These are phyloP conservation scores for Globisporangium recalcitrans DNA, from an alignment of 352 stramenopile genomes.

Conservation along the genomic window DNA sequence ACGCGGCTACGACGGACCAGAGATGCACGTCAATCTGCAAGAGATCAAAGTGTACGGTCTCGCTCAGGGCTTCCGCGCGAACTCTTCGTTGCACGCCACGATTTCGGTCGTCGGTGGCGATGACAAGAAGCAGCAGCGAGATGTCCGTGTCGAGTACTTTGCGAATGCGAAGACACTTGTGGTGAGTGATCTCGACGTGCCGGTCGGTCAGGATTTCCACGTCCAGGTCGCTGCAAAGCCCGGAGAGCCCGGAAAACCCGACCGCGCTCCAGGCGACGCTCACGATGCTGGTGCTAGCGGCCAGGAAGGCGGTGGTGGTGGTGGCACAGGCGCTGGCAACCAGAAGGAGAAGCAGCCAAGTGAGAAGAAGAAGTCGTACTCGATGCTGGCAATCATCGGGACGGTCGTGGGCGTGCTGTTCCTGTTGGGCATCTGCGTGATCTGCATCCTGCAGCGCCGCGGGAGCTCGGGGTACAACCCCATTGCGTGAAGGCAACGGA, in stretches of 20 bases:
- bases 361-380: constrained; percentile 22
- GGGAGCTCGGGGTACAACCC: constrained; percentile 35
- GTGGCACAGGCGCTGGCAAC: background rate
- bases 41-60: constrained; percentile 62
- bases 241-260: constrained; percentile 18
- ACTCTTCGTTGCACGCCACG: constrained; percentile 46
- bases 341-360: constrained; percentile 1
- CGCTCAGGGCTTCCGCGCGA: constrained; percentile 36
- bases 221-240: constrained; percentile 29
- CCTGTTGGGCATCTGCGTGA: constrained; percentile 31
- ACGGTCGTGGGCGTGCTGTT: constrained; percentile 43
- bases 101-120: constrained; percentile 2
- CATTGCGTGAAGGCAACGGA: constrained; percentile 23
- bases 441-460: constrained; percentile 34
- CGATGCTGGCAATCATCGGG: constrained; percentile 31
- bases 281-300: constrained; percentile 1
- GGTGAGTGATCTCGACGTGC: constrained; percentile 34
- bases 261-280: constrained; percentile 8
- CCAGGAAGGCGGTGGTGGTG: background rate
- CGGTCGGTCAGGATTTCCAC: constrained; percentile 46
- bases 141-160: constrained; percentile 58
- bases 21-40: constrained; percentile 51
- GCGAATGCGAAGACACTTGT: constrained; percentile 60
- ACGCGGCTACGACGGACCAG: constrained; percentile 57
- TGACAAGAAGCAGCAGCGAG: background rate